Base-by-base conservation (phyloP, 2,329 filamentous ascomycete species). In the Colletotrichum eleusines region DNA sequence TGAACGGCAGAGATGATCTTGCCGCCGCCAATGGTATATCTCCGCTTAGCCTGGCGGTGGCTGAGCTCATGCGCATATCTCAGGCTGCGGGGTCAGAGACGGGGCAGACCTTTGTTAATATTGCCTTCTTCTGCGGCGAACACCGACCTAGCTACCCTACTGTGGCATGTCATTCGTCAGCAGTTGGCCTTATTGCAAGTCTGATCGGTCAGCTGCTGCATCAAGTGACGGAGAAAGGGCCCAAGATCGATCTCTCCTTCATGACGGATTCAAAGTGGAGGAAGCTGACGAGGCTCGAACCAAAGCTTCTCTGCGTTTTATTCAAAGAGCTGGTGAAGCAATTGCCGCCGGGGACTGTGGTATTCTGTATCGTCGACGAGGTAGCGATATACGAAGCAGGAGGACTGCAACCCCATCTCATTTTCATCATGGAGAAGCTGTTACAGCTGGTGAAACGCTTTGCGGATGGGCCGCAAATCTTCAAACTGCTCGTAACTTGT, bases 341-440 rank as follows among this genome's bases (percentile, higher is more conserved):
- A 31, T 26, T 66, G 46, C 64, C 57, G 7, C 18, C n/a, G 3
- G 48, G 46, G 11, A 46, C 23, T 8, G 6, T 54, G 14, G 46
- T 66, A 11, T 16, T 61, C 3, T 66, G 57, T 16, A 31, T 66
- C 14, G 18, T 66, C 14, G 64, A 62, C 8, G 64, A 53, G 16
- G 46, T 53, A 2, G 48, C 46, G 1, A 9, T 54, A 5, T 61
- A 61, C n/a, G 64, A 62, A 26, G 28, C 48, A 5, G 26, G 18
- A n/a, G 35, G 12, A 14, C 8, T 44, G 12, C 35, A 48, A 2
- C 5, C 51, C 16, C 7, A 51, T 38, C 26, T 31, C 23, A 28
- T 38, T 4, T n/a, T 42, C 8, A 11, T 23, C 16, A 53, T 55
- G 38, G 20, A 26, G 5, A 35, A 26, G 38, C 28, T 63, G 4